Evolutionary conservation across 2,329 filamentous ascomycete genomes (phyloP).

Genomic region (Cucurbitaria berberidis): DNA sequence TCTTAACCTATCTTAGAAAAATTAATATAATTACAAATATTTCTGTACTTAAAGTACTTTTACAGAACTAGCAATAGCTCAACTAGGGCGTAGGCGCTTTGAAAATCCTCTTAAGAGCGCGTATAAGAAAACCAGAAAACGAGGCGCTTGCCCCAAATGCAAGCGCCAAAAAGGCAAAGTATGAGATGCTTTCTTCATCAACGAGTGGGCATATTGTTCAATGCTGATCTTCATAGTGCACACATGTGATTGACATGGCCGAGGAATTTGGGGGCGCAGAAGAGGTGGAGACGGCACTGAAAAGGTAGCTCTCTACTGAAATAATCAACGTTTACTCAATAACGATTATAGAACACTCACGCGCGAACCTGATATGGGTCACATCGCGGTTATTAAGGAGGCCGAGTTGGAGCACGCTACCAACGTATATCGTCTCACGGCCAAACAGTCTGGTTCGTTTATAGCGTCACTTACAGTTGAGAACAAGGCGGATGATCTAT

Average conservation of each 20-base stretch:
- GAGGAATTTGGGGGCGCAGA: background rate
- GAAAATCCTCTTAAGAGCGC: too few relatives aligned
- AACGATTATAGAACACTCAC: background rate
- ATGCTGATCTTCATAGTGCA: background rate
- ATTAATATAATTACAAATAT: too few relatives aligned
- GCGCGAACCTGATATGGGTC: background rate
- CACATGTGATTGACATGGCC: background rate
- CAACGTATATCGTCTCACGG: background rate
- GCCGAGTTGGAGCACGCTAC: background rate
- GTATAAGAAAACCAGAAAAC: constrained; percentile 34
- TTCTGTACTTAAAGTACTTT: too few relatives aligned
- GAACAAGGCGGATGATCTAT: background rate
- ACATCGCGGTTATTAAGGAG: background rate
- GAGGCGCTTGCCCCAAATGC: constrained; percentile 37
- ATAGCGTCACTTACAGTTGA: background rate
- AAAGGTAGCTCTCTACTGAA: background rate
- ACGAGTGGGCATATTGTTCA: constrained; percentile 17
- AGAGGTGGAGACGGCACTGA: background rate
- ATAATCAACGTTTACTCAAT: background rate
- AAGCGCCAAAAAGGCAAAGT: constrained; percentile 37
- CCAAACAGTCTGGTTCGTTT: background rate
- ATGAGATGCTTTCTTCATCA: constrained; percentile 3
- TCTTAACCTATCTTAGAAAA: too few relatives aligned
- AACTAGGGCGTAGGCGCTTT: too few relatives aligned
- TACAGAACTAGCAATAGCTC: too few relatives aligned